Evolutionary conservation across 768 basidiomycete species (phyloP).

Genomic region (Polyporus arcularius): DNA sequence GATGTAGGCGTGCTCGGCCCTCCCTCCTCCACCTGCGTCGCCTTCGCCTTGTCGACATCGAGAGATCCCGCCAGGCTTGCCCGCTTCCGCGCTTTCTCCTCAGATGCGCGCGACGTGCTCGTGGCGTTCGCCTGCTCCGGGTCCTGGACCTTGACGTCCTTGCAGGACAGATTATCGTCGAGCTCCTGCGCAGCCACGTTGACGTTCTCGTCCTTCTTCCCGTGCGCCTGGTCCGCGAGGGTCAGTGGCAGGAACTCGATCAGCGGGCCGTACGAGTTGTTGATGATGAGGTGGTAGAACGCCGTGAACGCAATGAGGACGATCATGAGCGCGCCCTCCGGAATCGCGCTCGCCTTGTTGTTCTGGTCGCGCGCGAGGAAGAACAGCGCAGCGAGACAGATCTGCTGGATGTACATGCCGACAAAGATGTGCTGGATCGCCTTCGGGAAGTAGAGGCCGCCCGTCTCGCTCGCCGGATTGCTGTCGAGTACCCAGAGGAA

Average conservation of each 20-base stretch:
- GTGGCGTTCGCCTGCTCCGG: neutral
- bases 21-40: neutral
- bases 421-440: conserved; percentile 93
- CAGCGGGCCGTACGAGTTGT: conserved; percentile 81
- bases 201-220: conserved; percentile 21
- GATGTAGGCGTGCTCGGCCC: neutral
- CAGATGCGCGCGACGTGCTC: neutral
- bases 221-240: conserved; percentile 45
- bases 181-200: conserved; percentile 20
- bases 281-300: conserved; percentile 73
- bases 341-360: conserved; percentile 54
- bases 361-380: conserved; percentile 74
- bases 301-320: conserved; percentile 80
- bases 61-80: neutral
- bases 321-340: conserved; percentile 83
- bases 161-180: conserved; percentile 17
- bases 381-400: conserved; percentile 86
- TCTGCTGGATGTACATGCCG: conserved; percentile 88
- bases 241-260: conserved; percentile 73
- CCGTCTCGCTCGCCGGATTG: conserved; percentile 71
- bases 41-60: neutral
- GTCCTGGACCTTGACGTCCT: neutral
- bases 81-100: conserved; percentile 9
- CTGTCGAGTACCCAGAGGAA: conserved; percentile 62
- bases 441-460: conserved; percentile 93